Evolutionary conservation across 2,329 filamentous ascomycete genomes (phyloP), one percentile per base, ranked within the genome.

Genomic region (Stagonosporopsis rhizophila): DNA sequence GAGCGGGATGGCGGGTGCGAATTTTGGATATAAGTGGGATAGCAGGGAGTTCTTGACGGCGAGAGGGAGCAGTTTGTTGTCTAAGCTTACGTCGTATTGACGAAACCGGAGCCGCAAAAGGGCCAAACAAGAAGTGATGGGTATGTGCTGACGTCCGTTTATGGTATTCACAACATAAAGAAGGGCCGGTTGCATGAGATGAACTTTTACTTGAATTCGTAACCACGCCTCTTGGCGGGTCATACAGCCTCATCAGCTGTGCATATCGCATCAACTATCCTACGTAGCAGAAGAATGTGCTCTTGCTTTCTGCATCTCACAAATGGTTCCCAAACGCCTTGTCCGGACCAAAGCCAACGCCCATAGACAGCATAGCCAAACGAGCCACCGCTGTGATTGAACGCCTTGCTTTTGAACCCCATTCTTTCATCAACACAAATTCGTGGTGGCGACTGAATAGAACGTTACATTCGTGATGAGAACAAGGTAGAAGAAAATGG

Each of bases 401-500:
- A 56, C 53, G 53, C 53, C 53, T 47, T 40, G 44, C 44, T 58
- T 58, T 58, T 58, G 22, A 45, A 40, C n/a, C 27, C 49, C 39
- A 44, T 44, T 48, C 46, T 57, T 49, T 32, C 53, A 32, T 45
- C 53, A 48, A 47, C 42, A 46, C 53, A 52, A 51, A 47, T 44
- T 56, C 44, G 49, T 53, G 32, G 39, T 48, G 44, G 48, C 39
- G 34, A 49, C 39, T 35, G 34, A 35, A 48, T 48, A 12, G 54
- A 49, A 52, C 55, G 55, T 53, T 52, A 58, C 40, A 58, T 39
- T 58, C 55, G 40, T 44, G 47, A 47, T 44, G 35, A 52, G 56
- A 51, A 46, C 30, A 56, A 47, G 46, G 52, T 42, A 57, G 54
- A 56, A 55, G 44, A 39, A 59, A 44, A 32, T 15, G 17, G 44